Evolutionary conservation across 371 early-diverging fungal genomes (phyloP), one percentile per base, ranked within the genome.

Genomic region (Mucor velutinosus): DNA sequence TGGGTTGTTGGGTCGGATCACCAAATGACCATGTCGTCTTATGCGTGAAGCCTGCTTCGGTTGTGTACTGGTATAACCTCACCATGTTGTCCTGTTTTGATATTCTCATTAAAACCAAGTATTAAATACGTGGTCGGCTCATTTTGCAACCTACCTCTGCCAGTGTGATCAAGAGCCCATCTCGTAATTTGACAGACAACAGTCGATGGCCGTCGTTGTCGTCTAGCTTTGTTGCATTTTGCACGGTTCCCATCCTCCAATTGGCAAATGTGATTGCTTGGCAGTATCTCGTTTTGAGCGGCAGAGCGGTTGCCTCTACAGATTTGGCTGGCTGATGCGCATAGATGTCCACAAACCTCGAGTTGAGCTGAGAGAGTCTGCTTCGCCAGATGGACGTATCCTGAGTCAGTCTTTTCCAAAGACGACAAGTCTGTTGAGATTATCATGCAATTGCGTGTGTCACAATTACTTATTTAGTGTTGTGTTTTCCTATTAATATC

Each of bases 241-340:
- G 80, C 43, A 78, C 80, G 33, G 53, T 65, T 6, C 83, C 83
- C 72, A 75, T 75, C 37, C 79, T 67, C 83, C 83, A 82, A 65
- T 80, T 78, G n/a, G 72, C 70, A 35, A 70, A 58, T 3, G 76
- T 73, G 15, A 70, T 76, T 21, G 79, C 76, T 19, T 71, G 83
- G 66, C 80, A 78, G 51, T 80, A 82, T 19, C 77, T 60, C 23
- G 70, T 64, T 25, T 76, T 78, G 78, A 80, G 80, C 1, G 78
- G 64, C 33, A 77, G 19, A 7, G 29, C 35, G 23, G 30, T 15
- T 3, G 65, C 27, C 17, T 66, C 66, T 0, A 58, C 25, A 0
- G 21, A 21, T 35, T 58, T 64, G 10, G 64, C 27, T 5, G 60
- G 60, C 15, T 73, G 66, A 57, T 78, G 81, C 35, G 74, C 73